Evolutionary conservation across 2,329 filamentous ascomycete genomes (phyloP), one percentile per base, ranked within the genome.

Genomic region (Parastagonospora avenae): DNA sequence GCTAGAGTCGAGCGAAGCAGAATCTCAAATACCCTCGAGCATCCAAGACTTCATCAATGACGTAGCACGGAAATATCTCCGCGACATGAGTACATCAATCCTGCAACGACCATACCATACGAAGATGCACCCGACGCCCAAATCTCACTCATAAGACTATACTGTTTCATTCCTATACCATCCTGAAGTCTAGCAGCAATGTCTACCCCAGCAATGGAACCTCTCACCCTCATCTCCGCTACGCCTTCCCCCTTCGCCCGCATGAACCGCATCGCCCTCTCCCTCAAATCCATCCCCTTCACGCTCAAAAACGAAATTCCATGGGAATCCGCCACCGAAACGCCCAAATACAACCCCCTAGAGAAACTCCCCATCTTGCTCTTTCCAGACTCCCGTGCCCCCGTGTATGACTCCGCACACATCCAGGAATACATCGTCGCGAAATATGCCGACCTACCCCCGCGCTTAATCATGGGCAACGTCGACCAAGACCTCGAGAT

Each of bases 231-330:
- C n/a, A 60, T 64, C 16, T 61, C 55, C 43, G 72, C 73, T 8
- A 73, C 73, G 2, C 71, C 73, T 12, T 74, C 71, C 2, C 74
- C 73, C 8, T 76, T 75, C 54, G 74, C 75, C 8, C 71, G 74
- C 37, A 76, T 77, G 65, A 71, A 76, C 35, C 69, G 74, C 55
- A 76, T 77, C 30, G 67, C 67, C 4, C 66, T 77, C 6, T 49
- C 55, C 33, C 69, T 77, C 16, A 77, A 77, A 57, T 40, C 46
- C 48, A 71, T 78, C 16, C 71, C 74, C 2, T 77, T 77, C 64
- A 57, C 48, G 1, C 64, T 78, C 28, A 62, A 74, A 39, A 77
- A 73, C 31, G 75, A 77, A 63, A 74, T 78, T 1, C 76, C 74
- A 0, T 77, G 75, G 75, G 67, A 77, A 59, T 60, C 55, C 14